Evolutionary conservation across 768 basidiomycete genomes (phyloP), one percentile per base, ranked within the genome.

Genomic region (Hericium erinaceus): DNA sequence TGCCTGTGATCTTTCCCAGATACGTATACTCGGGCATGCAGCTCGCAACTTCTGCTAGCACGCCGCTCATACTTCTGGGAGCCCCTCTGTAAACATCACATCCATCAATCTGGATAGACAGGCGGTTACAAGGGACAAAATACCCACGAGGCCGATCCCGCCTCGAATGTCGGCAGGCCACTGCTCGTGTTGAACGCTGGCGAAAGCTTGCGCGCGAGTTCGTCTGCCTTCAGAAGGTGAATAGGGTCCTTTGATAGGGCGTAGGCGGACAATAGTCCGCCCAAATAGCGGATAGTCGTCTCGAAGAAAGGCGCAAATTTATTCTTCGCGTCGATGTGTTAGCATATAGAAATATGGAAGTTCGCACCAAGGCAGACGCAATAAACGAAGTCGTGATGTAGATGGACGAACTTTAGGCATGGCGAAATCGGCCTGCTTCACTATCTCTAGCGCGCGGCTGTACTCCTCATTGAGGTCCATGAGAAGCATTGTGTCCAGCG

Each of bases 221-320:
- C 85, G 49, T 88, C 80, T 0, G 92, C 89, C 41, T 82, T 80
- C 24, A 75, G 69, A 38, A 91, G 75, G 52, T 88, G 75, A 2
- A 86, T 59, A 4, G 68, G 62, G 56, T 92, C 78, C n/a, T 75
- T 73, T 1, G 87, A 82, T 0, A 95, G 72, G 6, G 91, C 84
- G 65, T 92, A 85, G 0, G 89, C 90, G 2, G 90, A 85, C 5
- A 95, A 77, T 1, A 95, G 74, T 6, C 94, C 95, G 2, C 93
- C 94, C 88, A 98, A 81, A 64, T 95, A 89, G 37, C 94, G 83
- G 59, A 97, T 97, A 44, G 88, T 82, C 0, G 92, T 95, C 73
- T 95, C 89, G 39, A 58, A 48, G 28, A 48, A 38, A 22, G 58
- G 28, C 4, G 4, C 40, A 8, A 24, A 48, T 11, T 18, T 41